phyloP scores from a whole-genome alignment of 1,284 basidiomycete species.

The Rugosomyces carneus region DNA sequence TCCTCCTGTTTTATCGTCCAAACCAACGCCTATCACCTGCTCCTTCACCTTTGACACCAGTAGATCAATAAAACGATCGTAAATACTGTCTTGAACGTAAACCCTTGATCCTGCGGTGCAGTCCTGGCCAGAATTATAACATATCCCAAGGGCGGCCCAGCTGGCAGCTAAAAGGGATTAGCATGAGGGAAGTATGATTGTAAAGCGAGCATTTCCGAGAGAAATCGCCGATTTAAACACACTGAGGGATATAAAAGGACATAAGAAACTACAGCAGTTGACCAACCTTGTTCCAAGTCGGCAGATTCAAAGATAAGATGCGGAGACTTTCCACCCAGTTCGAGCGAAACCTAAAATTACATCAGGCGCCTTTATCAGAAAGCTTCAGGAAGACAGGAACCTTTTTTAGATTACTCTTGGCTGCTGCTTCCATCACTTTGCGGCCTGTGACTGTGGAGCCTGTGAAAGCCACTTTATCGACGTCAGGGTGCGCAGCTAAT shows the following conservation, averaged over 20 bases:
- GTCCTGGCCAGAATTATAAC: constrained; percentile 82
- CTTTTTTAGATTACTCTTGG: constrained; percentile 91
- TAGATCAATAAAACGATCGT: constrained; percentile 74
- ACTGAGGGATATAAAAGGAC: not conserved
- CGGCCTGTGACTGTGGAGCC: constrained; percentile 86
- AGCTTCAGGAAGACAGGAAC: constrained; percentile 25
- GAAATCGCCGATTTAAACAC: not conserved
- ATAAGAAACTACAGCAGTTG: constrained; percentile 52
- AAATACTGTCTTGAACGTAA: constrained; percentile 80
- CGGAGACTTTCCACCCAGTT: constrained; percentile 95
- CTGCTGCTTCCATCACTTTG: constrained; percentile 87
- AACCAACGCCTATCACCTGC: constrained; percentile 74
- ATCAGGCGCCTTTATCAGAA: constrained; percentile 3
- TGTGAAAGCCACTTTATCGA: constrained; percentile 84
- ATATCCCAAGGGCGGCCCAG: constrained; percentile 80
- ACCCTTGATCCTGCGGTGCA: constrained; percentile 85
- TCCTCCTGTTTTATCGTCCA: constrained; percentile 67
- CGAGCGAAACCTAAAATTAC: constrained; percentile 70
- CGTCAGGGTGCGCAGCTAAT: constrained; percentile 68
- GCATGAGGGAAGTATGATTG: not conserved
- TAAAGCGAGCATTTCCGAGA: not conserved
- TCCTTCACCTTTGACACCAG: constrained; percentile 66
- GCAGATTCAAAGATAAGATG: constrained; percentile 81
- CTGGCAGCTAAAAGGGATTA: constrained; percentile 52
- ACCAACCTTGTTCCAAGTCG: constrained; percentile 72